Conservation (phyloP, 495 filamentous ascomycete species). For the Hyphodiscus hymeniophilus region DNA sequence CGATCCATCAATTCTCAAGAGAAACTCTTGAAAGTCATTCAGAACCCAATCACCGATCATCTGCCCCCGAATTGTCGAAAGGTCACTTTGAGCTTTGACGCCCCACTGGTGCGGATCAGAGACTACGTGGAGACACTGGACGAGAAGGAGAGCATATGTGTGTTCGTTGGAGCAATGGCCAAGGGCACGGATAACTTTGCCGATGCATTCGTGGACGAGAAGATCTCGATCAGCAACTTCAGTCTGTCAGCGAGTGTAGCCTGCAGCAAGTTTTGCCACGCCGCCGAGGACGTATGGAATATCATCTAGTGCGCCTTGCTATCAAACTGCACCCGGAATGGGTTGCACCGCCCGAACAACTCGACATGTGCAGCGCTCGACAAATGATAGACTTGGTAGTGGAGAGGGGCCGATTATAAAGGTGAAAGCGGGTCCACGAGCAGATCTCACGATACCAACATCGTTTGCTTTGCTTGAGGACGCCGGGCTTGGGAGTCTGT, state of each 20-base stretch:
- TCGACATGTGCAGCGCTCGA: slow-evolving; percentile 2
- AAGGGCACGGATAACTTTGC: slow-evolving; percentile 95
- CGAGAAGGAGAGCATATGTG: slow-evolving; percentile 84
- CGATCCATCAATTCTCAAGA: slow-evolving; percentile 92
- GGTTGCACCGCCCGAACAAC: slow-evolving; percentile 12
- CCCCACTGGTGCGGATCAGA: slow-evolving; percentile 72
- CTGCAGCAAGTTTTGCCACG: slow-evolving; percentile 98
- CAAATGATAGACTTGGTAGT: slow-evolving; percentile 1
- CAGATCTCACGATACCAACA: slow-evolving; percentile 44
- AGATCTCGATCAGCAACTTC: slow-evolving; percentile 97
- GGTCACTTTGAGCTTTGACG: slow-evolving; percentile 89
- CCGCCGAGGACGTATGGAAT: slow-evolving; percentile 92
- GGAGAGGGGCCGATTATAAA: slow-evolving; percentile 18
- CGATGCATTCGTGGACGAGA: slow-evolving; percentile 87
- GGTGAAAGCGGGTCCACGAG: slow-evolving; percentile 28
- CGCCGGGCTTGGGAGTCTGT: slow-evolving; percentile 33
- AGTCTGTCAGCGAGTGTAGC: slow-evolving; percentile 94
- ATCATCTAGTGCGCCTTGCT: slow-evolving; percentile 53
- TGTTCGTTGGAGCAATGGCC: slow-evolving; percentile 97
- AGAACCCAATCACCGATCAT: slow-evolving; percentile 95
- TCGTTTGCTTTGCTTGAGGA: slow-evolving; percentile 29
- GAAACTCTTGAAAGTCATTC: slow-evolving; percentile 94
- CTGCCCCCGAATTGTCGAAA: slow-evolving; percentile 95
- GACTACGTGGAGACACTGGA: slow-evolving; percentile 78
- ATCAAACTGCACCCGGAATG: slow-evolving; percentile 7